Evolutionary conservation across 1,139 yeast species (phyloP), one percentile per base, ranked within the genome.

Genomic region (Taphrina flavorubra): DNA sequence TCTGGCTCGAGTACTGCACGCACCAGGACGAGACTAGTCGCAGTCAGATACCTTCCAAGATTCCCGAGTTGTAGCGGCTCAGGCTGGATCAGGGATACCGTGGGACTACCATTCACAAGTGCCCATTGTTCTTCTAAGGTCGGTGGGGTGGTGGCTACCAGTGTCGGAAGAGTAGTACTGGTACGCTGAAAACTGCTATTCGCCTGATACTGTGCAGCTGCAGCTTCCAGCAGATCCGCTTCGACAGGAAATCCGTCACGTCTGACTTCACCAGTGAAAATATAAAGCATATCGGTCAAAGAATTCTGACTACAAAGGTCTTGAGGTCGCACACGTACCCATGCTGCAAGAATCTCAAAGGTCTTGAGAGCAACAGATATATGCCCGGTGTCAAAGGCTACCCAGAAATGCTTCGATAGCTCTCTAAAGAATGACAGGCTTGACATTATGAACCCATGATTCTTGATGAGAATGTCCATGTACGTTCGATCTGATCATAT

Each of bases 351-450:
- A 25, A 53, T 36, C 14, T 53, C 42, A 7, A 37, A 34, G n/a
- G 42, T 36, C 16, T 53, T 31, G 25, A 14, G 16, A 37, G 57
- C 57, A 3, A 7, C 57, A 34, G 57, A 53, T 11, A 1, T 53
- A 14, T 53, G 42, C 13, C 42, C 42, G 6, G 40, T 34, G 25
- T 37, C 57, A n/a, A 34, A 25, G 16, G 42, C 57, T n/a, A 31
- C 57, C 57, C 57, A 53, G 16, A 53, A 53, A 11, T 53, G 57
- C 25, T 53, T 53, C 8, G 57, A 34, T 11, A 53, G 8, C 20
- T 18, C 57, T 53, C 57, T 18, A 11, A 53, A 53, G 42, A 53
- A 53, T 2, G 20, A 18, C 13, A 53, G 40, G 16, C 57, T 34
- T 13, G 57, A 53, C 42, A 53, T 53, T 8, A 53, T 16, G 16